Percentiles rank a stretch among this genome's conserved stretches.
These are phyloP conservation scores for Epichloe coenophiala DNA, from an alignment of 2,329 filamentous ascomycete genomes.

Conservation along the genomic window DNA sequence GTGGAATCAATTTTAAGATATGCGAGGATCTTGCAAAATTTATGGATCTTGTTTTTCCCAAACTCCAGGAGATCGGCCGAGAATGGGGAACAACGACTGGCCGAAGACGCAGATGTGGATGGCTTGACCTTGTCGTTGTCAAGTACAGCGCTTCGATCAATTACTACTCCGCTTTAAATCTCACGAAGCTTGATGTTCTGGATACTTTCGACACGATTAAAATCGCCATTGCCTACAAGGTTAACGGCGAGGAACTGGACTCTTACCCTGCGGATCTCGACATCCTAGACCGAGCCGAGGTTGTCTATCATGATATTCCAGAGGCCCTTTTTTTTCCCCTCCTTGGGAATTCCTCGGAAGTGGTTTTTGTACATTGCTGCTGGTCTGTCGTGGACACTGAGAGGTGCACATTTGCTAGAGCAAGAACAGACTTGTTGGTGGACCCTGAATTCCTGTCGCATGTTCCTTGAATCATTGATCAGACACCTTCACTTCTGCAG, in stretches of 20 bases:
- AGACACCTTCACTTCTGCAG: too few relatives aligned
- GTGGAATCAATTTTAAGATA: neutral
- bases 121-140: slow-evolving; percentile 49
- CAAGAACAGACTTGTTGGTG: too few relatives aligned
- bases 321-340: too few relatives aligned
- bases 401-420: too few relatives aligned
- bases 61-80: slow-evolving; percentile 33
- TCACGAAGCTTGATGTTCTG: slow-evolving; percentile 18
- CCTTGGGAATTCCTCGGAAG: too few relatives aligned
- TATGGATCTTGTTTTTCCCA: slow-evolving; percentile 8
- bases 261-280: slow-evolving; percentile 53
- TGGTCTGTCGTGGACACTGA: too few relatives aligned
- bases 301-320: slow-evolving; percentile 43
- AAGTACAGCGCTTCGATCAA: slow-evolving; percentile 48
- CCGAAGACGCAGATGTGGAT: slow-evolving; percentile 45
- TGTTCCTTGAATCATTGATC: too few relatives aligned
- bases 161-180: slow-evolving; percentile 49
- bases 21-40: neutral
- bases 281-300: slow-evolving; percentile 43
- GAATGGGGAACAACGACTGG: slow-evolving; percentile 37
- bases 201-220: slow-evolving; percentile 5
- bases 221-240: neutral
- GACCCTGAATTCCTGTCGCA: too few relatives aligned
- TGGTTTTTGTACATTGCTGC: too few relatives aligned
- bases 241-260: slow-evolving; percentile 13